Evolutionary conservation across 2,329 filamentous ascomycete species (phyloP).

Genomic region (Hawksworthiomyces lignivorus): DNA sequence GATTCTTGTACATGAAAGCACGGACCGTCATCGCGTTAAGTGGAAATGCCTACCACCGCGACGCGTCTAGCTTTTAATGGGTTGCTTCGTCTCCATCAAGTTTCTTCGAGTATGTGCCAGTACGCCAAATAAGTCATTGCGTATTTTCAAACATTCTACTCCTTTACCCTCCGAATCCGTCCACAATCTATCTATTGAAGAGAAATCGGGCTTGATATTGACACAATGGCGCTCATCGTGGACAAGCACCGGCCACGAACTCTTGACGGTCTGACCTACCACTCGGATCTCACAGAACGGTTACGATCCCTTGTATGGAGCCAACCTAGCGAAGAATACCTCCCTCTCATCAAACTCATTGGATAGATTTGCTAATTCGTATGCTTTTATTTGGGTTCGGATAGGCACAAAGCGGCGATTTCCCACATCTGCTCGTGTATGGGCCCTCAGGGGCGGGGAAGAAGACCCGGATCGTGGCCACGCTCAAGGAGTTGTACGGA

Average conservation of each 20-base stretch:
- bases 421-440: slow-evolving; percentile 94
- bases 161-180: no score
- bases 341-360: background rate
- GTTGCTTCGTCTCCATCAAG: no score
- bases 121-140: no score
- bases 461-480: slow-evolving; percentile 94
- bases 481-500: slow-evolving; percentile 89
- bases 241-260: slow-evolving; percentile 67
- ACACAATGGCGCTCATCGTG: slow-evolving; percentile 58
- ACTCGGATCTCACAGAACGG: slow-evolving; percentile 78
- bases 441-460: slow-evolving; percentile 95
- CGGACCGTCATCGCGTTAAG: slow-evolving; percentile 11
- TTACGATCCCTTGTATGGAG: slow-evolving; percentile 73
- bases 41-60: slow-evolving; percentile 8
- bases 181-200: no score
- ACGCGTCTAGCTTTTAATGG: slow-evolving; percentile 13
- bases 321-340: no score
- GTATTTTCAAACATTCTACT: no score
- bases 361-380: background rate
- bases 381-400: background rate
- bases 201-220: background rate
- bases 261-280: slow-evolving; percentile 75
- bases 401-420: slow-evolving; percentile 92
- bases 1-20: slow-evolving; percentile 1
- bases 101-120: no score